Evolutionary conservation across 208 protist species (phyloP).

Genomic region (Tritrichomonas foetus): DNA sequence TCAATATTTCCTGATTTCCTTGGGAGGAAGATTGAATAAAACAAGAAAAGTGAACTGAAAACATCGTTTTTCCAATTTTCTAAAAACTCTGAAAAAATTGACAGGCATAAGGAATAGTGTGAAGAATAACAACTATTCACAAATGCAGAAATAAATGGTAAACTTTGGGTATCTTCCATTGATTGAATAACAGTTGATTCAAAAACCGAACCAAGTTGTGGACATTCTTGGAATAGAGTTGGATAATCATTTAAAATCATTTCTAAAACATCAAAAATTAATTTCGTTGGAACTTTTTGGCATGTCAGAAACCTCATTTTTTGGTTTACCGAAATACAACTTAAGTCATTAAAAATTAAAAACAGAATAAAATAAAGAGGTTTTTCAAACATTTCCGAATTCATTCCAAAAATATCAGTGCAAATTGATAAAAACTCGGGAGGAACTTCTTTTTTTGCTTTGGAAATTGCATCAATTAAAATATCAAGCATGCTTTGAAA

Average conservation of each 20-base stretch:
- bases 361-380: background rate
- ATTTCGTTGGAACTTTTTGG: background rate
- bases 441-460: background rate
- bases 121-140: background rate
- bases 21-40: background rate
- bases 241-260: background rate
- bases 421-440: background rate
- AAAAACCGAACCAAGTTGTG: background rate
- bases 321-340: background rate
- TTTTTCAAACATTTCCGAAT: background rate
- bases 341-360: conserved; percentile 8
- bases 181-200: background rate
- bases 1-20: background rate
- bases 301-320: background rate
- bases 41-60: background rate
- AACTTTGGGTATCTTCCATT: background rate
- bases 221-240: background rate
- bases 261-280: background rate
- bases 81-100: background rate
- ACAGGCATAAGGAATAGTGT: background rate
- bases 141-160: background rate
- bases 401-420: background rate
- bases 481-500: background rate
- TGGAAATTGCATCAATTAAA: background rate
- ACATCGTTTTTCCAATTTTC: background rate